phyloP scores from a whole-genome alignment of 352 stramenopile species.

The Hyaloperonospora brassicae region DNA sequence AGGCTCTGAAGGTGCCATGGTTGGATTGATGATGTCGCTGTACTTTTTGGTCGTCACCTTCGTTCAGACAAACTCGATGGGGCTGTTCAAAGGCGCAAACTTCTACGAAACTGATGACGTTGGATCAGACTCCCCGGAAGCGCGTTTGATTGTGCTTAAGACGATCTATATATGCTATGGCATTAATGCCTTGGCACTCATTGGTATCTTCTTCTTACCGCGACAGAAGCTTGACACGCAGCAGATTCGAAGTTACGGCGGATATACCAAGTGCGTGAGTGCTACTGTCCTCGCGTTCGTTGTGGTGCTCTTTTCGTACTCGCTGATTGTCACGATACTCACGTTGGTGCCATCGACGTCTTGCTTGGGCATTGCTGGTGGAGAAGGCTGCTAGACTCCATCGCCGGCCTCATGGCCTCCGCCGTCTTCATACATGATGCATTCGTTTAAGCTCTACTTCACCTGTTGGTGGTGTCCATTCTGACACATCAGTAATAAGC shows the following conservation, averaged over 20 bases:
- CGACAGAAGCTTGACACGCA: slow-evolving; percentile 54
- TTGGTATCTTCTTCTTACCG: slow-evolving; percentile 35
- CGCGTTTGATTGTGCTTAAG: slow-evolving; percentile 21
- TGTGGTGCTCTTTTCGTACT: slow-evolving; percentile 41
- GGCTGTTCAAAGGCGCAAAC: slow-evolving; percentile 29
- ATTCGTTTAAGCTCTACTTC: no score
- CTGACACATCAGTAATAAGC: no score
- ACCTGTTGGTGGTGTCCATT: no score
- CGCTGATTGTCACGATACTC: slow-evolving; percentile 31
- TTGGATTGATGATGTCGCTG: slow-evolving; percentile 38
- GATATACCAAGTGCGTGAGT: slow-evolving; percentile 48
- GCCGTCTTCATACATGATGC: no score
- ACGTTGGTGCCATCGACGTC: slow-evolving; percentile 33
- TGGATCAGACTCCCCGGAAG: slow-evolving; percentile 12
- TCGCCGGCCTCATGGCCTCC: background rate
- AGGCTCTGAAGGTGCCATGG: slow-evolving; percentile 43
- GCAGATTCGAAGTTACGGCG: slow-evolving; percentile 52
- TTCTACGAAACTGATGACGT: slow-evolving; percentile 28
- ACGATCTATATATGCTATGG: slow-evolving; percentile 35
- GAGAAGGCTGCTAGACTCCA: slow-evolving; percentile 24
- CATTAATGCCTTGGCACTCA: slow-evolving; percentile 31
- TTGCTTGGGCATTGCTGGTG: slow-evolving; percentile 30
- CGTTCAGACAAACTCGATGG: slow-evolving; percentile 28
- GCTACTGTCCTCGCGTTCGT: slow-evolving; percentile 30
- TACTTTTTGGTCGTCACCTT: slow-evolving; percentile 35